These are phyloP conservation scores for Plectosphaerella cucumerina DNA, from an alignment of 2,329 filamentous ascomycete species.

Conservation along the genomic window DNA sequence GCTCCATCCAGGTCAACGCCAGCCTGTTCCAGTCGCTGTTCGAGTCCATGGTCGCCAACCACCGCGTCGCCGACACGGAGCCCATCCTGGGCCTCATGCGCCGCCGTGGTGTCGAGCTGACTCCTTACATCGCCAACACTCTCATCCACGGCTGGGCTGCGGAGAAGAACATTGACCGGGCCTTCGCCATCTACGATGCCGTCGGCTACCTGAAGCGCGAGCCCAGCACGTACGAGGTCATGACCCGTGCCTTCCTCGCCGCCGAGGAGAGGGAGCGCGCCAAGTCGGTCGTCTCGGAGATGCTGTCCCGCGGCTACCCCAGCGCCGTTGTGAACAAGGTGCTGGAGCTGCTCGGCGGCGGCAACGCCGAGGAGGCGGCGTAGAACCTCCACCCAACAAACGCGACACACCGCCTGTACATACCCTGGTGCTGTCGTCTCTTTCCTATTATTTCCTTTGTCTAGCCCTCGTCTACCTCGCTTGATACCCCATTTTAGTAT, in stretches of 20 bases:
- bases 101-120: slow-evolving; percentile 71
- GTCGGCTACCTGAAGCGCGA: slow-evolving; percentile 77
- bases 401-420: too few species aligned
- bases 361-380: slow-evolving; percentile 35
- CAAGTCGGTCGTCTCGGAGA: slow-evolving; percentile 78
- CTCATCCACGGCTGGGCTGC: slow-evolving; percentile 95
- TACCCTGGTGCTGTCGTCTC: slow-evolving; percentile 5
- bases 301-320: slow-evolving; percentile 86
- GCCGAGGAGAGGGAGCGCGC: slow-evolving; percentile 76
- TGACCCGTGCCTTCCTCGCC: slow-evolving; percentile 89
- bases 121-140: slow-evolving; percentile 96
- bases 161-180: slow-evolving; percentile 74
- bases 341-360: slow-evolving; percentile 74
- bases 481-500: slow-evolving; percentile 23
- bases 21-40: slow-evolving; percentile 96
- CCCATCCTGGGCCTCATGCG: slow-evolving; percentile 73
- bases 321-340: slow-evolving; percentile 91
- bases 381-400: slow-evolving; percentile 3
- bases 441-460: slow-evolving; percentile 17
- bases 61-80: slow-evolving; percentile 73
- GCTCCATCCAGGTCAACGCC: slow-evolving; percentile 66
- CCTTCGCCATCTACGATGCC: slow-evolving; percentile 73
- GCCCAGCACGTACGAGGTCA: slow-evolving; percentile 97
- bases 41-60: slow-evolving; percentile 94
- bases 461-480: slow-evolving; percentile 17